Evolutionary conservation across 345 rosid species (phyloP).

Genomic region (Salix viminalis): DNA sequence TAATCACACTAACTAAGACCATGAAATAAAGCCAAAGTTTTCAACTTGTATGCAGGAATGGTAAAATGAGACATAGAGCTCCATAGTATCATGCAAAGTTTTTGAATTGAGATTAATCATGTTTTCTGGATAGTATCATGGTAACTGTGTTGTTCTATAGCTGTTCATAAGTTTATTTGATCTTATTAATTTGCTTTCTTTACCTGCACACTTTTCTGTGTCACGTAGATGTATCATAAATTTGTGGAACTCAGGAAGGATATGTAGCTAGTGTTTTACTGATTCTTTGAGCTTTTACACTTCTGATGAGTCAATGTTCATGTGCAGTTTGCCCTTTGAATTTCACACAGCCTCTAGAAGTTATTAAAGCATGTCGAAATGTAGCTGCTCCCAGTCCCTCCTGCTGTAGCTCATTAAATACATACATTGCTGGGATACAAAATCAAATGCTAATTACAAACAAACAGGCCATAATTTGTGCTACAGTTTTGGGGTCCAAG

Average conservation of each 20-base stretch:
- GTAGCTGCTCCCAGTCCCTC: conserved; percentile 88
- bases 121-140: not conserved
- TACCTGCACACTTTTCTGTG: not conserved
- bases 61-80: not conserved
- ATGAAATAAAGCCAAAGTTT: not conserved
- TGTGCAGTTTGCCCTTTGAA: conserved; percentile 90
- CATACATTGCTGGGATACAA: conserved; percentile 75
- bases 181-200: not conserved
- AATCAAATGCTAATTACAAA: conserved; percentile 94
- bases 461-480: conserved; percentile 92
- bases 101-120: not conserved
- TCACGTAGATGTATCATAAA: not conserved
- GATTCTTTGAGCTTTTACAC: not conserved
- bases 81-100: not conserved
- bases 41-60: not conserved
- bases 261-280: not conserved
- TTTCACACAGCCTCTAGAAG: conserved; percentile 71
- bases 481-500: conserved; percentile 75
- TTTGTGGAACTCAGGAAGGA: not conserved
- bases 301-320: not conserved
- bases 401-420: conserved; percentile 83
- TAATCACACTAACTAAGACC: not conserved
- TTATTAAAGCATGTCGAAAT: conserved; percentile 76
- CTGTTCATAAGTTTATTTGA: not conserved
- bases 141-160: not conserved